A percentile compares a stretch with the other conserved stretches of the same genome.
These are phyloP conservation scores for Venturia carpophila DNA, from an alignment of 2,329 filamentous ascomycete genomes.

Conservation along the genomic window DNA sequence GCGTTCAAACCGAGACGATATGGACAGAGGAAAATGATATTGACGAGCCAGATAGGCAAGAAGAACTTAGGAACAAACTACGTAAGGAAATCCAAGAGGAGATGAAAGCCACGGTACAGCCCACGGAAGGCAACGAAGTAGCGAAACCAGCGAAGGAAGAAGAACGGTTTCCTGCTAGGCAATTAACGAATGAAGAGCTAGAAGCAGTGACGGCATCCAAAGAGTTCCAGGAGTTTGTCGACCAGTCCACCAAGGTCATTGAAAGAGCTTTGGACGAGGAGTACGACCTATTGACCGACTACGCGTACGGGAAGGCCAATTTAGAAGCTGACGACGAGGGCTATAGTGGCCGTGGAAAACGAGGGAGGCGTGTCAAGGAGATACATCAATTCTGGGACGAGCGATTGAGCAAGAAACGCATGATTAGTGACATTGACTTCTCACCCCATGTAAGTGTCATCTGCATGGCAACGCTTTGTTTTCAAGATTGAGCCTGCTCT, in stretches of 20 bases:
- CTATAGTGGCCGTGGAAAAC: conserved; percentile 60
- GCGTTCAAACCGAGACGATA: conserved; percentile 74
- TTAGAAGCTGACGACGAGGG: conserved; percentile 69
- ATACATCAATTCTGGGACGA: conserved; percentile 91
- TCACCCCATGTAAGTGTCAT: conserved; percentile 62
- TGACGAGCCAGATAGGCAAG: conserved; percentile 60
- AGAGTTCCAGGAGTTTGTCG: conserved; percentile 91
- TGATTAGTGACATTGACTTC: conserved; percentile 93
- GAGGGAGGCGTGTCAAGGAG: conserved; percentile 71
- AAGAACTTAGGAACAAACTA: conserved; percentile 79
- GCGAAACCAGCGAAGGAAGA: conserved; percentile 37
- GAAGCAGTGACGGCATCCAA: conserved; percentile 84
- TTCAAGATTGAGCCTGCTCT: background rate
- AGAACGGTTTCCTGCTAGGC: conserved; percentile 64
- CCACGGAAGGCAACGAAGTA: conserved; percentile 25
- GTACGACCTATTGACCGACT: conserved; percentile 93
- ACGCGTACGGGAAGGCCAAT: conserved; percentile 67
- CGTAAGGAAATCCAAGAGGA: conserved; percentile 90
- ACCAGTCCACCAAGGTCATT: conserved; percentile 92
- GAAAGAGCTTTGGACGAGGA: conserved; percentile 91
- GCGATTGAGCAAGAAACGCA: conserved; percentile 92
- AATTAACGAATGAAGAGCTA: conserved; percentile 75
- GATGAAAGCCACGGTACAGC: conserved; percentile 58
- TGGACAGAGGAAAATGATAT: conserved; percentile 45
- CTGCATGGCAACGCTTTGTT: background rate